Evolutionary conservation across 2,329 filamentous ascomycete species (phyloP), one percentile per base, ranked within the genome.

Genomic region (Colletotrichum higginsianum): DNA sequence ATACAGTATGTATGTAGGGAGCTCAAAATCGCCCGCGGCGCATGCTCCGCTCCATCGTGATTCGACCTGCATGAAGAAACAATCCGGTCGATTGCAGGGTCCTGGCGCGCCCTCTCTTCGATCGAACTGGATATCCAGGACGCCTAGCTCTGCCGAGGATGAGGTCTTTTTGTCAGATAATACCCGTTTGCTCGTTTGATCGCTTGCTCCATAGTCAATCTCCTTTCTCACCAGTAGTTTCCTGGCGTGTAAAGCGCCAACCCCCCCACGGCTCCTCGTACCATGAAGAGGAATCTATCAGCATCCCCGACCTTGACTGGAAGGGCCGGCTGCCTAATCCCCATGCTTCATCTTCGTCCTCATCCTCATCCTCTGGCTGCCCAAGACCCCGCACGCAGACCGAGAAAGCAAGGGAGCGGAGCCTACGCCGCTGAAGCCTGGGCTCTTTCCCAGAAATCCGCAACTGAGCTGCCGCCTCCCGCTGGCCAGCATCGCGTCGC

Each of bases 51-150:
- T 46, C 47, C 61, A 44, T 65, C 61, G 46, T 16, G 38, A 66
- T 63, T 53, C 46, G 55, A 57, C 38, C 55, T 35, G 53, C 38
- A 65, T 62, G 52, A 38, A 65, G 7, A 61, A 26, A 65, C 35
- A 61, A 64, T 64, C 35, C 16, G 53, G 66, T 44, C 30, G 50
- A 40, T 63, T 40, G 30, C 44, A 38, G 55, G 15, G 57, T 8
- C 61, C 42, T 7, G 13, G n/a, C 26, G 13, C 13, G 11, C 3
- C 44, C 50, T 35, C 42, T 21, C 8, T 52, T 44, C 16, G 3
- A 18, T 35, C 26, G 13, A 42, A 13, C 46, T 49, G 11, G 11
- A 55, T 38, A 12, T 23, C 15, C 42, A 15, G 13, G 61, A 52
- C 52, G 12, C 46, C 44, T 11, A 46, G 23, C 58, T 60, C 38